Evolutionary conservation across 1,284 basidiomycete species (phyloP).

Genomic region (Naganishia cerealis): DNA sequence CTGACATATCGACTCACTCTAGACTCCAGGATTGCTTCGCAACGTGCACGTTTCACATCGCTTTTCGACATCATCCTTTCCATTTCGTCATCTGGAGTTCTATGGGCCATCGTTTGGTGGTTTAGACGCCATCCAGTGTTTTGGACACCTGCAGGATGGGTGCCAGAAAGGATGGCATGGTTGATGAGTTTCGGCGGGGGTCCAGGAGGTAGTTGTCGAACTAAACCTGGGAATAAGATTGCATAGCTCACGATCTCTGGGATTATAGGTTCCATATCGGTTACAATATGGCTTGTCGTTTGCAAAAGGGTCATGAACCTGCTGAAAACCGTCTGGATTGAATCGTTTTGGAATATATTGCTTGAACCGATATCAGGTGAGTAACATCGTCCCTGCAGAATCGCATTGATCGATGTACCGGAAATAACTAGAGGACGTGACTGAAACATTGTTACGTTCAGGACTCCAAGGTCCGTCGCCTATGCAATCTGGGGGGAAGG

Average conservation of each 20-base stretch:
- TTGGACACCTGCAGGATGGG: slow-evolving; percentile 83
- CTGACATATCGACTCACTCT: not conserved
- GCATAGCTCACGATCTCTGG: not conserved
- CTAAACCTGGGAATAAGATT: not conserved
- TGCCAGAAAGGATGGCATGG: slow-evolving; percentile 74
- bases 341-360: slow-evolving; percentile 41
- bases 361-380: not conserved
- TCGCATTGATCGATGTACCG: too few species aligned
- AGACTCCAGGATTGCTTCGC: slow-evolving; percentile 70
- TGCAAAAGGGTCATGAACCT: slow-evolving; percentile 74
- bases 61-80: slow-evolving; percentile 71
- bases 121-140: slow-evolving; percentile 84
- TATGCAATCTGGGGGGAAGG: too few species aligned
- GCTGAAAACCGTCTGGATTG: slow-evolving; percentile 67
- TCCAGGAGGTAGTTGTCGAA: slow-evolving; percentile 43
- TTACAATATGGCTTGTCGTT: slow-evolving; percentile 86
- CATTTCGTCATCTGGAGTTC: slow-evolving; percentile 77
- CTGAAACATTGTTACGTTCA: too few species aligned
- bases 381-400: not conserved
- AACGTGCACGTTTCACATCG: slow-evolving; percentile 69
- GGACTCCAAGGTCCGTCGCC: too few species aligned
- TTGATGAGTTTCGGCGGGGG: slow-evolving; percentile 60
- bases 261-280: slow-evolving; percentile 73
- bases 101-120: slow-evolving; percentile 82
- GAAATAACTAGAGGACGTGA: too few species aligned